Percentiles rank a stretch among this genome's conserved stretches.
Conservation (phyloP, 2,329 filamentous ascomycete species). For the Ophioceras dolichostomum region DNA sequence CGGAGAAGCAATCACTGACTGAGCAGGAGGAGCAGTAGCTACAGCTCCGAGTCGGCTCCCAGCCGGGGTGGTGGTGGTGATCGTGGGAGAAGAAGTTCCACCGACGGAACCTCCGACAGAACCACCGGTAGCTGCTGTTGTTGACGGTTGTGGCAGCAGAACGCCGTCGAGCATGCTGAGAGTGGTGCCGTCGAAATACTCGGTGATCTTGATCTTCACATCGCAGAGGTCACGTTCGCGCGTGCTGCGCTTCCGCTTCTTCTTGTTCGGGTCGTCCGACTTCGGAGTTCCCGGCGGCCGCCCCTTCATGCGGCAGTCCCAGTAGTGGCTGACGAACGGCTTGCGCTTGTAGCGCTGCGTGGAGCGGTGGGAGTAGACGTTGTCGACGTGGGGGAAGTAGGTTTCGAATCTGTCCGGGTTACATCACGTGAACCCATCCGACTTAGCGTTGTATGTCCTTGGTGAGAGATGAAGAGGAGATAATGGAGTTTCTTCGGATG, state of each 20-base stretch:
- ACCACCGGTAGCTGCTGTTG: too few species aligned
- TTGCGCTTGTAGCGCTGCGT: slow-evolving; percentile 73
- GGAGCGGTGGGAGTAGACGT: slow-evolving; percentile 73
- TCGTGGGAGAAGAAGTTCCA: too few species aligned
- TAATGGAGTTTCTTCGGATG: neutral
- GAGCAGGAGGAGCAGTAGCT: too few species aligned
- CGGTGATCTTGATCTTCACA: slow-evolving; percentile 78
- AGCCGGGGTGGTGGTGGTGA: too few species aligned
- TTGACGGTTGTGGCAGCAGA: too few species aligned
- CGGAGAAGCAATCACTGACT: too few species aligned
- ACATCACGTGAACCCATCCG: too few species aligned
- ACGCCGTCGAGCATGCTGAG: slow-evolving; percentile 18
- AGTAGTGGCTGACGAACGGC: slow-evolving; percentile 74
- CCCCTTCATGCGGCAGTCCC: slow-evolving; percentile 74
- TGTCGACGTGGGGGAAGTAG: slow-evolving; percentile 76
- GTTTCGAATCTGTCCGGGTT: slow-evolving; percentile 50
- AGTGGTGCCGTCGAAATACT: slow-evolving; percentile 52
- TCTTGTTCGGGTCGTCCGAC: slow-evolving; percentile 68
- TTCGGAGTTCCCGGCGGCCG: slow-evolving; percentile 69
- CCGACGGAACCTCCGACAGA: too few species aligned
- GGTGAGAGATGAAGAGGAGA: slow-evolving; percentile 7
- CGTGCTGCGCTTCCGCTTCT: slow-evolving; percentile 67
- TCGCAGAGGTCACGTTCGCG: slow-evolving; percentile 70
- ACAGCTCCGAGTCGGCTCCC: too few species aligned
- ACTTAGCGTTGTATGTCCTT: too few species aligned